Evolutionary conservation across 768 basidiomycete genomes (phyloP).

Genomic region (Tylopilus intermedius): DNA sequence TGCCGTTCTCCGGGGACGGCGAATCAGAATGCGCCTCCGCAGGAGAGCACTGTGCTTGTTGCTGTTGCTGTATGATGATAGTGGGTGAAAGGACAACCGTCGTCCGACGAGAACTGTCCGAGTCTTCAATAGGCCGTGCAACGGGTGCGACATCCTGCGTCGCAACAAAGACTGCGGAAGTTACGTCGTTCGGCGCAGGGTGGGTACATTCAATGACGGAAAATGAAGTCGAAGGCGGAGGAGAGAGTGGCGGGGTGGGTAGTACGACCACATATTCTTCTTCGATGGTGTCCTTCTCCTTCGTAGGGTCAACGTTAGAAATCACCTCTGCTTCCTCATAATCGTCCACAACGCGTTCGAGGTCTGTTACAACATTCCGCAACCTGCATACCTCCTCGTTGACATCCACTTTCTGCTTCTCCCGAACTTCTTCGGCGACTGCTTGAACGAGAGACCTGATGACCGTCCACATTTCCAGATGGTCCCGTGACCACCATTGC

Average conservation of each 20-base stretch:
- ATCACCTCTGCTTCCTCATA: slow-evolving; percentile 33
- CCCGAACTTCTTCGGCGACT: slow-evolving; percentile 61
- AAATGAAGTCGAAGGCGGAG: slow-evolving; percentile 15
- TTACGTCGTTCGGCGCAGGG: neutral
- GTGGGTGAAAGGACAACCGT: slow-evolving; percentile 25
- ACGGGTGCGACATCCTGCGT: slow-evolving; percentile 6
- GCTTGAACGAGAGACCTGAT: slow-evolving; percentile 55
- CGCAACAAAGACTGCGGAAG: slow-evolving; percentile 1
- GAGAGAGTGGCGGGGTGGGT: slow-evolving; percentile 22
- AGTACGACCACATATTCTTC: slow-evolving; percentile 11
- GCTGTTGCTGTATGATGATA: slow-evolving; percentile 21
- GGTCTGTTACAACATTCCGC: slow-evolving; percentile 45
- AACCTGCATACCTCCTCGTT: slow-evolving; percentile 46
- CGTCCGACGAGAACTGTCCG: slow-evolving; percentile 6
- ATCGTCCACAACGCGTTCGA: slow-evolving; percentile 42
- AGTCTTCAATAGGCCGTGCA: neutral
- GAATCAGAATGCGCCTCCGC: slow-evolving; percentile 12
- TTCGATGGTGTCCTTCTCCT: slow-evolving; percentile 13
- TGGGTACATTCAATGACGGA: slow-evolving; percentile 18
- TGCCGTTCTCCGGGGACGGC: slow-evolving; percentile 2
- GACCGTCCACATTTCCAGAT: slow-evolving; percentile 56
- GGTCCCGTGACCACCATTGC: slow-evolving; percentile 62
- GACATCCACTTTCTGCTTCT: slow-evolving; percentile 38
- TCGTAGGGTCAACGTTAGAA: slow-evolving; percentile 19
- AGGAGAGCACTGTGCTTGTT: slow-evolving; percentile 14